Evolutionary conservation across 2,329 filamentous ascomycete genomes (phyloP).

Genomic region (Nannizziopsis barbatae): DNA sequence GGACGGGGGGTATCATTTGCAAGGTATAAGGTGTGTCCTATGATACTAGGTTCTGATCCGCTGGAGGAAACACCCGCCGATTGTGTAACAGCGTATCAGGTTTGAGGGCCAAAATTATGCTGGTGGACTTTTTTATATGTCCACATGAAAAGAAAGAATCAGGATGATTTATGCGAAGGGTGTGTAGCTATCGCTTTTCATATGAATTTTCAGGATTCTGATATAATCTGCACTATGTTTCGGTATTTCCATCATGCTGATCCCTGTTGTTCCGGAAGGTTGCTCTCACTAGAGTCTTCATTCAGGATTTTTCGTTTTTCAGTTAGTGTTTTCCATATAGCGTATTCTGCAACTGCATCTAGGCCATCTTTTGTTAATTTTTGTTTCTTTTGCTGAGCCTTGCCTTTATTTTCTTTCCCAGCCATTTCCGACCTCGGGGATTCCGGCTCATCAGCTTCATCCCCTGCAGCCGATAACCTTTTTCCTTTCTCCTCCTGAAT

Average conservation of each 20-base stretch:
- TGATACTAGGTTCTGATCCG: too few relatives aligned
- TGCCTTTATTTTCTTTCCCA: constrained; percentile 22
- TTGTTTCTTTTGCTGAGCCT: constrained; percentile 27
- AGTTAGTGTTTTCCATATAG: constrained; percentile 60
- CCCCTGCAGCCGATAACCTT: neutral
- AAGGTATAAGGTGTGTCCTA: too few relatives aligned
- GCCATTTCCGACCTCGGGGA: neutral
- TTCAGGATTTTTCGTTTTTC: constrained; percentile 5
- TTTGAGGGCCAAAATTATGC: neutral
- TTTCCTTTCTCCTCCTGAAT: constrained; percentile 15
- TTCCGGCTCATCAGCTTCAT: neutral
- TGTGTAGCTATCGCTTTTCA: too few relatives aligned
- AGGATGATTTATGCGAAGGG: too few relatives aligned
- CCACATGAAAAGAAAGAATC: too few relatives aligned
- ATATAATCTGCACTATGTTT: neutral
- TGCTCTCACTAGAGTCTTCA: neutral
- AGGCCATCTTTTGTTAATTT: constrained; percentile 49
- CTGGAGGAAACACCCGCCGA: neutral
- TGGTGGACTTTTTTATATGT: too few relatives aligned
- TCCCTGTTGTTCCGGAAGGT: neutral
- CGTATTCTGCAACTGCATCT: constrained; percentile 62
- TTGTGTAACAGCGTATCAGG: neutral
- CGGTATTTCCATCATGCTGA: neutral
- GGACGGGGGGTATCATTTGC: too few relatives aligned
- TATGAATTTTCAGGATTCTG: neutral